Evolutionary conservation across 225 moss, liverwort and hornwort species (phyloP).

Genomic region (Bryoerythrophyllum caledonicum): DNA sequence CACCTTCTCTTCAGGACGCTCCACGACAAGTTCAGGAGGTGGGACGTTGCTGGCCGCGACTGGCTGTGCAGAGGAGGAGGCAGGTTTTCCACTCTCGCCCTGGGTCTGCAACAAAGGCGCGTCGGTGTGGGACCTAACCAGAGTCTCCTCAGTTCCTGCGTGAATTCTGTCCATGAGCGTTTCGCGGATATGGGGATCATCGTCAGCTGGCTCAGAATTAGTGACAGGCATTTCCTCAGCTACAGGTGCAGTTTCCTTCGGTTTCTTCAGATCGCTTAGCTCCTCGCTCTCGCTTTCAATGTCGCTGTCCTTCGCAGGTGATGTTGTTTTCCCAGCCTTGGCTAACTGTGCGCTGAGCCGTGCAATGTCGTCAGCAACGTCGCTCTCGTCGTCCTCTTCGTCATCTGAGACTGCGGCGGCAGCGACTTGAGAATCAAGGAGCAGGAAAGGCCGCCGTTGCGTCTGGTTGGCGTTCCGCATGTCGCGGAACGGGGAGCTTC

Average conservation of each 20-base stretch:
- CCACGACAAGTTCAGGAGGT: constrained; percentile 28
- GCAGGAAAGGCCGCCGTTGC: constrained; percentile 61
- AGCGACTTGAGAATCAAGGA: constrained; percentile 55
- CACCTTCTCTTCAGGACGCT: constrained; percentile 33
- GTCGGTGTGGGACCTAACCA: constrained; percentile 18
- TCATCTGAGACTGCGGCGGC: constrained; percentile 19
- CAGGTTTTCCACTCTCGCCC: constrained; percentile 13
- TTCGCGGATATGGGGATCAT: constrained; percentile 12
- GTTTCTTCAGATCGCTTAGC: constrained; percentile 22
- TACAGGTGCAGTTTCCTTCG: constrained; percentile 23
- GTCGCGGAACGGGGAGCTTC: constrained; percentile 50
- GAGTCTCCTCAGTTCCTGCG: constrained; percentile 32
- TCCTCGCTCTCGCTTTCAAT: constrained; percentile 26
- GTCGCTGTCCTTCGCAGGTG: constrained; percentile 15
- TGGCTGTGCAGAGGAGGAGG: not conserved
- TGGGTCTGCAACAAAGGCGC: constrained; percentile 14
- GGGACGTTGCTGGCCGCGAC: constrained; percentile 18
- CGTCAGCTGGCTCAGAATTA: constrained; percentile 1
- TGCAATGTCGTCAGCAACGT: constrained; percentile 34
- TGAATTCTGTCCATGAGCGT: constrained; percentile 33
- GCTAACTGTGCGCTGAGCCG: constrained; percentile 49
- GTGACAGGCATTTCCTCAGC: constrained; percentile 19
- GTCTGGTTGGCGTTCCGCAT: constrained; percentile 44
- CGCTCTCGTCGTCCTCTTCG: constrained; percentile 31
- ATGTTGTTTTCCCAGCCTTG: constrained; percentile 23